These are phyloP conservation scores for Ophiorrhiza pumila DNA, from an alignment of 257 asterid species.

Conservation along the genomic window DNA sequence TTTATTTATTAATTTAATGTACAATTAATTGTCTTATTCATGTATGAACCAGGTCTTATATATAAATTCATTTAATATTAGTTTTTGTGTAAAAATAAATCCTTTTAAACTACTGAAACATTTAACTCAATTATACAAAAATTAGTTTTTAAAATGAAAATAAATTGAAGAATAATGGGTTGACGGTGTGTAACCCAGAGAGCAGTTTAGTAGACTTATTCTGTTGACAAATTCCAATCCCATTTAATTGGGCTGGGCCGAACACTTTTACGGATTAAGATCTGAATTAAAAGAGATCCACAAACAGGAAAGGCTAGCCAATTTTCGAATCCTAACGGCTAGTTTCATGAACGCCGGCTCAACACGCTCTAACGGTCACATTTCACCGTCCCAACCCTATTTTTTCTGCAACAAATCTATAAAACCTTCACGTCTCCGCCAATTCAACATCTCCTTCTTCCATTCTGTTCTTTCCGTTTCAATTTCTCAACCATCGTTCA, in stretches of 20 bases:
- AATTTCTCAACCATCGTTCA: background rate
- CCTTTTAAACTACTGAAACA: too few relatives aligned
- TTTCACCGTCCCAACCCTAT: constrained; percentile 24
- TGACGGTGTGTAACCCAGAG: too few relatives aligned
- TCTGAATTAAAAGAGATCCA: background rate
- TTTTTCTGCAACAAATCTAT: constrained; percentile 22
- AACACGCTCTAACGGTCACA: constrained; percentile 67
- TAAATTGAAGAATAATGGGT: too few relatives aligned
- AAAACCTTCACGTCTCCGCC: constrained; percentile 25
- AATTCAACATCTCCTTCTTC: constrained; percentile 12
- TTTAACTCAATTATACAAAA: too few relatives aligned
- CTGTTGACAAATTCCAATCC: background rate
- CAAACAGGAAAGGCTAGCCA: background rate
- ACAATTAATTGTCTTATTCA: too few relatives aligned
- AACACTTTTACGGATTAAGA: background rate
- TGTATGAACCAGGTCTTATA: too few relatives aligned
- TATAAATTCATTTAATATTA: too few relatives aligned
- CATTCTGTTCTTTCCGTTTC: background rate
- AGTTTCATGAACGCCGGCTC: constrained; percentile 39
- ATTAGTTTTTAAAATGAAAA: too few relatives aligned
- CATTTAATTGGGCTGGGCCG: background rate
- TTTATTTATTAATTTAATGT: too few relatives aligned
- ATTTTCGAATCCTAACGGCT: constrained; percentile 70
- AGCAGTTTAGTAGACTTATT: too few relatives aligned
- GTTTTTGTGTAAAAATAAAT: too few relatives aligned